Evolutionary conservation across 192 early-diverging fungal species (phyloP).

Genomic region (Backusella macrospora): DNA sequence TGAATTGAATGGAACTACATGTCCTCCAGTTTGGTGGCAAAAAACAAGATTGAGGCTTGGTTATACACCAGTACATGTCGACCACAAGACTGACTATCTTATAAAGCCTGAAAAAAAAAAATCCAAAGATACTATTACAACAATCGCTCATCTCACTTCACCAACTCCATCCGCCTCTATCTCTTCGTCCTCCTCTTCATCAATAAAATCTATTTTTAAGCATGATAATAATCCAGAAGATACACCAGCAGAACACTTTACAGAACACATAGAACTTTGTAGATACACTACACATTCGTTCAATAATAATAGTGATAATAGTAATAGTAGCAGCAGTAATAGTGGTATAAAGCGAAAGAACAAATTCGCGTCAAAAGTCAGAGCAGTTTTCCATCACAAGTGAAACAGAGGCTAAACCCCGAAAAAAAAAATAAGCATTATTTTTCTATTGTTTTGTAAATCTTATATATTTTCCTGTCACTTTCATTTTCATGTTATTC

Average conservation of each 20-base stretch:
- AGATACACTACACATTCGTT: not conserved
- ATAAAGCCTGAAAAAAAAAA: not conserved
- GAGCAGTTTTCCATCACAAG: not conserved
- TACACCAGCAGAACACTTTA: not conserved
- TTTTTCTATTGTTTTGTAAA: not conserved
- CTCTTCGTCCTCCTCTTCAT: not conserved
- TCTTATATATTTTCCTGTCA: slow-evolving; percentile 6
- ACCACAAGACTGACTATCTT: not conserved
- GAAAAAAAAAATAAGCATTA: not conserved
- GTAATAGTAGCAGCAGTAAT: not conserved
- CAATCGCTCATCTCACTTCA: too few relatives aligned
- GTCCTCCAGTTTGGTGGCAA: slow-evolving; percentile 21
- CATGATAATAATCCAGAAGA: not conserved
- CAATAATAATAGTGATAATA: not conserved
- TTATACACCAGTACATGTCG: not conserved
- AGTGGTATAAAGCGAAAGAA: not conserved
- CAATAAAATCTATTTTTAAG: not conserved
- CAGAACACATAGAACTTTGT: not conserved
- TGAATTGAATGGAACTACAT: slow-evolving; percentile 14
- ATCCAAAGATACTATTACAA: not conserved
- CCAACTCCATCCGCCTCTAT: not conserved
- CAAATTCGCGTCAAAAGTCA: slow-evolving; percentile 1
- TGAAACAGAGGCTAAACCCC: not conserved
- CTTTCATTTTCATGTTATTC: not conserved
- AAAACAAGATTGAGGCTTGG: slow-evolving; percentile 15